phyloP scores from a whole-genome alignment of 2,329 filamentous ascomycete species.

The Colletotrichum musae region DNA sequence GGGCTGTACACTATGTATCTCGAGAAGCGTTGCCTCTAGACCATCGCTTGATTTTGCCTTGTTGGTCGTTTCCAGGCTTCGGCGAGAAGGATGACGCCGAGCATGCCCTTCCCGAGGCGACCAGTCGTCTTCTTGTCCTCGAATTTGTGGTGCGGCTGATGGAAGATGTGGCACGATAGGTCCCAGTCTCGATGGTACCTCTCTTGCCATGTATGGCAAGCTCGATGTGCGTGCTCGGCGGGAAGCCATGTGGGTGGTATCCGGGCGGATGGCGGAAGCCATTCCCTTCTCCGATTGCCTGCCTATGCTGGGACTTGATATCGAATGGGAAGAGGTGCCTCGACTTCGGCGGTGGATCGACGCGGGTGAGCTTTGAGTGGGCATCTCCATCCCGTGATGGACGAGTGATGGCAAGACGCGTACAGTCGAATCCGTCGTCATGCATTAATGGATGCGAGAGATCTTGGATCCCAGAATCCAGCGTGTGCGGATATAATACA shows the following conservation, averaged over 20 bases:
- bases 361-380: constrained; percentile 26
- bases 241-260: constrained; percentile 35
- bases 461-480: constrained; percentile 3
- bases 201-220: constrained; percentile 7
- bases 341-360: constrained; percentile 18
- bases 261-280: constrained; percentile 30
- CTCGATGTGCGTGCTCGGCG: constrained; percentile 22
- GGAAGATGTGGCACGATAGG: constrained; percentile 17
- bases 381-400: constrained; percentile 2
- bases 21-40: background rate
- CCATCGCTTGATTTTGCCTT: background rate
- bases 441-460: constrained; percentile 21
- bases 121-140: constrained; percentile 8
- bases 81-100: constrained; percentile 3
- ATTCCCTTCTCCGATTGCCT: constrained; percentile 14
- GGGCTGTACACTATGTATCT: background rate
- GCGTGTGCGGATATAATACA: background rate
- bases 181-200: constrained; percentile 13
- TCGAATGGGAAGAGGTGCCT: constrained; percentile 22
- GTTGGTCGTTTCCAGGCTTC: background rate
- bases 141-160: constrained; percentile 21
- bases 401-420: constrained; percentile 12
- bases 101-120: constrained; percentile 1
- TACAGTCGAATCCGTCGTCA: constrained; percentile 22
- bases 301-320: constrained; percentile 1